Evolutionary conservation across 768 basidiomycete genomes (phyloP), one percentile per base, ranked within the genome.

Genomic region (Pholiota conissans): DNA sequence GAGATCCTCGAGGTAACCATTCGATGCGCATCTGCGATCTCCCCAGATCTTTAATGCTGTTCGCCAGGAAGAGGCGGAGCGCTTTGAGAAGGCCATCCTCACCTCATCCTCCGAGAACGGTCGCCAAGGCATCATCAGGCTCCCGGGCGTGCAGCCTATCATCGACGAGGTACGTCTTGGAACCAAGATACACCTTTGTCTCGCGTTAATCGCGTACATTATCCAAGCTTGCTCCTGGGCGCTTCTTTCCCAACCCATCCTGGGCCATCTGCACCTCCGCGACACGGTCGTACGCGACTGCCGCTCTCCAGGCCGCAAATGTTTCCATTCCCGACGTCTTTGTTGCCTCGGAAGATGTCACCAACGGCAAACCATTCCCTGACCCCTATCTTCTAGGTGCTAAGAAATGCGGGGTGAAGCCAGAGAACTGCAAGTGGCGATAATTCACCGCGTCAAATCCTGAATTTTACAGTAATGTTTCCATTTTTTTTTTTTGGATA

Each of bases 201-300:
- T 20, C 30, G 49, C 39, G 51, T 50, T 60, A 49, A 59, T 57
- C 29, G 26, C 47, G 49, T 56, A 61, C 29, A 28, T 30, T 37
- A 37, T 34, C 42, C 16, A 57, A 81, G 80, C 70, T 84, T 32
- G 73, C 65, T 13, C 61, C 72, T 35, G 63, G 65, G 29, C 66
- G 73, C 37, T 64, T 66, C 56, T 66, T 74, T 5, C 83, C 87
- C 7, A 82, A 83, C 16, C 87, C 90, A 18, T 77, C 78, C 26
- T 97, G 93, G 92, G 87, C 91, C 0, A 89, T 97, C 63, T 92
- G 91, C 71, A 95, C 94, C 29, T 86, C 88, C 67, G 93, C 94
- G 0, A 95, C 93, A 16, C 79, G 79, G 47, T 69, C 64, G 18
- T 96, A 97, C 70, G 93, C 93, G 13, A 70, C 79, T 2, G 79